Evolutionary conservation across 2,329 filamentous ascomycete species (phyloP), one percentile per base, ranked within the genome.

Genomic region (Xylariaceae sp.): DNA sequence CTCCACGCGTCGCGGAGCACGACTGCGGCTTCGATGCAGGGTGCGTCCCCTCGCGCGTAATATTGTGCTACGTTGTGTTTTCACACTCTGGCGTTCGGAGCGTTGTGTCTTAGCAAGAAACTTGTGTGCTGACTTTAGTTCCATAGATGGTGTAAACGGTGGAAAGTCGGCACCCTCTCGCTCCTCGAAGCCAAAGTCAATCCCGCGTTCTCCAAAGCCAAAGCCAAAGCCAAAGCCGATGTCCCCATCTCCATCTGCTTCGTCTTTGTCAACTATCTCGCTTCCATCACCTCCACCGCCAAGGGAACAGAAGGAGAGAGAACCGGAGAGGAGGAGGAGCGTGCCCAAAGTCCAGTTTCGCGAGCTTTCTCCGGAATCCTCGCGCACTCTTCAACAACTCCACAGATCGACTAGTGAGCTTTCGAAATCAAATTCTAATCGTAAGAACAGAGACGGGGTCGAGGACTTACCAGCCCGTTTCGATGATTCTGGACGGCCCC

Each of bases 391-490:
- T 7, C 56, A 58, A 34, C 62, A 55, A 31, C 64, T 61, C 46
- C 64, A 55, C 41, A 43, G 60, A 34, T 16, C 22, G 7, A 28
- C 22, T 28, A 28, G 22, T 28, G 22, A 28, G 22, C 22, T 28
- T 28, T 28, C 22, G 22, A 28, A 28, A 7, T 5, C 22, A 28
- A 28, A 28, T 7, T 28, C 22, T 4, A 28, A 28, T 28, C 22
- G 22, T 4, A 28, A 28, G 22, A 28, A 59, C 6, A 60, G 62
- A 6, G 56, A 57, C n/a, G 62, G 64, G 7, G 45, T 68, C 22
- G 64, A 67, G 41, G 58, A 60, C 19, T 46, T 68, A n/a, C 66
- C 66, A n/a, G 61, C 64, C 28, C 63, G 66, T 22, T 69, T 69
- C 36, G 66, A 68, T 42, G 34, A 57, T 13, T 59, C 59, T 1